phyloP scores from a whole-genome alignment of 2,329 filamentous ascomycete species.

The Hymenoscyphus scutula region DNA sequence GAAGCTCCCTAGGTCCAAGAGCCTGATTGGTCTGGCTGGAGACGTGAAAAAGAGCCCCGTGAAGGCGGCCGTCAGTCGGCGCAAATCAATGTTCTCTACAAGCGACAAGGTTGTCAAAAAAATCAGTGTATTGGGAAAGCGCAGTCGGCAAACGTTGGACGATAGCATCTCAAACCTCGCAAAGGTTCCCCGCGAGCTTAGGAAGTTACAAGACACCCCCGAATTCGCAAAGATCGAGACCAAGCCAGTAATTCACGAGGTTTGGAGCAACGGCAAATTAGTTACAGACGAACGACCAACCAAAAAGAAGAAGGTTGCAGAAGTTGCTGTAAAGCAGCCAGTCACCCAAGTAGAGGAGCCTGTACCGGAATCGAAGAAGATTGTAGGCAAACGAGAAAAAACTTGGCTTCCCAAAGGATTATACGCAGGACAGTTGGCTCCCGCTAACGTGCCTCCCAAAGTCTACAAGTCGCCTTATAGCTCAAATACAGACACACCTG shows the following conservation, averaged over 20 bases:
- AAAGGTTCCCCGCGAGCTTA: constrained; percentile 55
- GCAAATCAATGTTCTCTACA: constrained; percentile 45
- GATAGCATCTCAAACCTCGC: constrained; percentile 39
- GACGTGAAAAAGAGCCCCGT: constrained; percentile 34
- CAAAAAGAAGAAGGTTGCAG: constrained; percentile 37
- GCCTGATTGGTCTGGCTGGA: constrained; percentile 21
- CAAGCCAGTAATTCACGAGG: constrained; percentile 54
- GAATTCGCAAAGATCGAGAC: constrained; percentile 60
- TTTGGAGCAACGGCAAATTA: constrained; percentile 65
- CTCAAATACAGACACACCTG: constrained; percentile 41
- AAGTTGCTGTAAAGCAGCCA: constrained; percentile 29
- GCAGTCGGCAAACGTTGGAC: constrained; percentile 53
- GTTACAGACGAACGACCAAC: constrained; percentile 42
- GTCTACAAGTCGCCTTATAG: constrained; percentile 1
- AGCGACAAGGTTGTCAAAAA: constrained; percentile 46
- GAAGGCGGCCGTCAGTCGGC: constrained; percentile 32
- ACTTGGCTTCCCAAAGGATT: constrained; percentile 75
- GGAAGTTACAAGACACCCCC: constrained; percentile 59
- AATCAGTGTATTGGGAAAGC: constrained; percentile 58
- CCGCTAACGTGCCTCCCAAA: not conserved
- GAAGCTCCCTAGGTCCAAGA: constrained; percentile 39
- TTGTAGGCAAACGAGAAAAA: constrained; percentile 38
- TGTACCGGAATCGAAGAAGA: constrained; percentile 28
- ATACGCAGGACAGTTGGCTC: constrained; percentile 73
- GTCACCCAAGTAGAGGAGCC: constrained; percentile 13